phyloP scores from a whole-genome alignment of 2,329 filamentous ascomycete species.

The Rhynchosporium graminicola region DNA sequence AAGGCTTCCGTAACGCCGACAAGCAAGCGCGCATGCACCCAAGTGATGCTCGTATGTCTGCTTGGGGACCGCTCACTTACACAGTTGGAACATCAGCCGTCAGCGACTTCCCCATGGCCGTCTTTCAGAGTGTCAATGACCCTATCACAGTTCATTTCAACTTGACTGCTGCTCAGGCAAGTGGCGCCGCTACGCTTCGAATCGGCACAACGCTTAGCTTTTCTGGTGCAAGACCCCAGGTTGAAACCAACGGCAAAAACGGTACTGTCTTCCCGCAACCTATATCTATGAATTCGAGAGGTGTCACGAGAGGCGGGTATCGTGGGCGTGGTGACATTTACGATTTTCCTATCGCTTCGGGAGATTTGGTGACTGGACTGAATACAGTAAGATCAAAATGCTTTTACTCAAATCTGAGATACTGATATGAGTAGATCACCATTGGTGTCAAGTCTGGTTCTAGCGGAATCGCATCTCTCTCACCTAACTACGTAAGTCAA shows the following conservation, averaged over 20 bases:
- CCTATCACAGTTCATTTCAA: slow-evolving; percentile 62
- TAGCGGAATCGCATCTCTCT: slow-evolving; percentile 54
- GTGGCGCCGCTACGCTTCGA: slow-evolving; percentile 57
- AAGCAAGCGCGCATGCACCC: slow-evolving; percentile 71
- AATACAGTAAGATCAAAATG: slow-evolving; percentile 50
- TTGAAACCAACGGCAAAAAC: slow-evolving; percentile 57
- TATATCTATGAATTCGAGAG: slow-evolving; percentile 63
- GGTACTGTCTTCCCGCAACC: slow-evolving; percentile 54
- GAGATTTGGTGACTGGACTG: slow-evolving; percentile 57
- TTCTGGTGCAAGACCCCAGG: slow-evolving; percentile 57
- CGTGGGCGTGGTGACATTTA: slow-evolving; percentile 65
- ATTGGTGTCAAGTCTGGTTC: slow-evolving; percentile 61
- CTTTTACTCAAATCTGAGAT: neutral
- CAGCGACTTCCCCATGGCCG: slow-evolving; percentile 63
- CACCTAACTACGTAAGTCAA: slow-evolving; percentile 54
- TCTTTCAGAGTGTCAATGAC: slow-evolving; percentile 61
- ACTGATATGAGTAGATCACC: slow-evolving; percentile 45
- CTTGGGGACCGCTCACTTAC: slow-evolving; percentile 62
- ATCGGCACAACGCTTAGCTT: slow-evolving; percentile 67
- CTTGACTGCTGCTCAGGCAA: slow-evolving; percentile 49
- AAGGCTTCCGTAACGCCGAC: slow-evolving; percentile 65
- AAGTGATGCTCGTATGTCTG: slow-evolving; percentile 62
- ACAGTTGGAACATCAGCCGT: slow-evolving; percentile 57
- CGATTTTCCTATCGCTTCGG: slow-evolving; percentile 59
- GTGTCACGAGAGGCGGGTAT: slow-evolving; percentile 66